Conservation (phyloP, 257 asterid species). For the Nicotiana knightiana region DNA sequence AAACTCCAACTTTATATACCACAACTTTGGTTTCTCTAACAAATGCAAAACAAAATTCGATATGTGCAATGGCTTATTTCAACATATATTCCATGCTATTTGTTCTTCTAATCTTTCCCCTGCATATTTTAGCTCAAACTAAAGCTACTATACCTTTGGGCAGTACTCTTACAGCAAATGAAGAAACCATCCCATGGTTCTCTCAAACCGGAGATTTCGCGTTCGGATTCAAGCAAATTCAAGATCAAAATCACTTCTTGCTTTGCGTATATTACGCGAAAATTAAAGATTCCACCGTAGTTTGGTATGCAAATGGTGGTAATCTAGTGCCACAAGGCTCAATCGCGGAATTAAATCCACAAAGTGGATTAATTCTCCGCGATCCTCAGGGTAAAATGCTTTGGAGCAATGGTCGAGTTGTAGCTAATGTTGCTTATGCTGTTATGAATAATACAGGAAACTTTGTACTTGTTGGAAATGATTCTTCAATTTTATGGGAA, state of each 20-base stretch:
- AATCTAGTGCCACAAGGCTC: conserved; percentile 38
- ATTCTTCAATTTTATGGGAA: conserved; percentile 37
- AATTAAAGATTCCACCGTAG: conserved; percentile 39
- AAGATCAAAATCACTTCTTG: conserved; percentile 17
- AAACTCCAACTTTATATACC: no score
- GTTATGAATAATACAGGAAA: conserved; percentile 52
- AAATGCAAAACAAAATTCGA: not conserved
- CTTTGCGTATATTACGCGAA: conserved; percentile 47
- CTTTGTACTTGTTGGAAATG: conserved; percentile 23
- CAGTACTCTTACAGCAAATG: conserved; percentile 27
- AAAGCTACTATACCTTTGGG: conserved; percentile 22
- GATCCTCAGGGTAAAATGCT: conserved; percentile 22
- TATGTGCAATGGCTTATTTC: conserved; percentile 8
- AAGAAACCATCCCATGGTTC: conserved; percentile 35
- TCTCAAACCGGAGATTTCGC: conserved; percentile 51
- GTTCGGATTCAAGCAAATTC: conserved; percentile 45
- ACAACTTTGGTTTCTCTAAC: not conserved
- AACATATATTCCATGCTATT: not conserved
- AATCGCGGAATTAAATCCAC: conserved; percentile 18
- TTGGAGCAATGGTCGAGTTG: conserved; percentile 16
- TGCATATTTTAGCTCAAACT: conserved; percentile 20
- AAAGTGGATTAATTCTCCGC: conserved; percentile 29
- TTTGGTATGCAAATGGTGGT: conserved; percentile 35
- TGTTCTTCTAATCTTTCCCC: conserved; percentile 10
- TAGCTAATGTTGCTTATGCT: conserved; percentile 22